phyloP scores from a whole-genome alignment of 257 asterid genomes.

The Fraxinus quadrangulata region DNA sequence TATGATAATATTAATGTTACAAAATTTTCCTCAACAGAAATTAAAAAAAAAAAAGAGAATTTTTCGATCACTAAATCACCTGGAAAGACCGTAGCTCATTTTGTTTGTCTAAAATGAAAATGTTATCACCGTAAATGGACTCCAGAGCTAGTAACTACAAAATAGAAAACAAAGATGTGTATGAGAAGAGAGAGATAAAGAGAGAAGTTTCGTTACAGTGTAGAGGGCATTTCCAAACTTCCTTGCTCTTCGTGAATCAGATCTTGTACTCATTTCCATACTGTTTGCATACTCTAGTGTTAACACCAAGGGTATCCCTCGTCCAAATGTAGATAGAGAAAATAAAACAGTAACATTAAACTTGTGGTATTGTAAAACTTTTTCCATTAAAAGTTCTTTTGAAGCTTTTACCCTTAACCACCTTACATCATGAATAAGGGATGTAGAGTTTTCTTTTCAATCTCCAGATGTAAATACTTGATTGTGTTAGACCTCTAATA shows the following conservation, averaged over 20 bases:
- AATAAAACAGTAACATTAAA: not conserved
- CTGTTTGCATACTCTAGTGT: not conserved
- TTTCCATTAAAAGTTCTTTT: not conserved
- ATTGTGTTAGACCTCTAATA: not conserved
- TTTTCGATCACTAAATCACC: conserved; percentile 45
- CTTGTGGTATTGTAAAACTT: not conserved
- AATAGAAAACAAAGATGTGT: conserved; percentile 10
- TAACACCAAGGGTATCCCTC: not conserved
- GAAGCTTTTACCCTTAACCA: not conserved
- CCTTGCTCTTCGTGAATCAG: not conserved
- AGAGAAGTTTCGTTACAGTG: not conserved
- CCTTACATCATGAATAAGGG: not conserved
- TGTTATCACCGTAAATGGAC: conserved; percentile 73
- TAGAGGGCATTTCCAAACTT: not conserved
- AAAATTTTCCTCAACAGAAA: not conserved
- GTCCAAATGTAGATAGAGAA: not conserved
- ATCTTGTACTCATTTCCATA: not conserved
- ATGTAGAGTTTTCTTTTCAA: not conserved
- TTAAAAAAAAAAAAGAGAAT: not conserved
- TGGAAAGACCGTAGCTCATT: conserved; percentile 62
- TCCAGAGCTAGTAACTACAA: conserved; percentile 82
- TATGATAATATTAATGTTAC: conserved; percentile 26
- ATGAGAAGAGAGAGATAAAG: conserved; percentile 15
- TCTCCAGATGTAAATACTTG: not conserved
- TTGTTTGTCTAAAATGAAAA: conserved; percentile 57